These are phyloP conservation scores for Leccinum subrobustum DNA, from an alignment of 1,284 basidiomycete species.

Conservation along the genomic window DNA sequence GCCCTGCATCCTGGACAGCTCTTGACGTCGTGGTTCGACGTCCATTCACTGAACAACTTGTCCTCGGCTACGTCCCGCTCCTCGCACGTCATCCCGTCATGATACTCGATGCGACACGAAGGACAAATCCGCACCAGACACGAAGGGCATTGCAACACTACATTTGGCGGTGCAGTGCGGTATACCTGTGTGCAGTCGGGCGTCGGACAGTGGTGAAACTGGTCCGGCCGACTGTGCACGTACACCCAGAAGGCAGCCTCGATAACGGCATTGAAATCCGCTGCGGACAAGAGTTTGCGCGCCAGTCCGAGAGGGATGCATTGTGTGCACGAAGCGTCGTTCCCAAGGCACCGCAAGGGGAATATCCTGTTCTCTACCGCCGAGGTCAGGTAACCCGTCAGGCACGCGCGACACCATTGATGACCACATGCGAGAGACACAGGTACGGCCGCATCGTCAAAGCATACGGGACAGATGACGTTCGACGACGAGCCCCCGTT, in stretches of 20 bases:
- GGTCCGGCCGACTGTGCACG: slow-evolving; percentile 51
- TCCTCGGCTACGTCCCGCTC: slow-evolving; percentile 52
- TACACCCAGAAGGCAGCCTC: slow-evolving; percentile 57
- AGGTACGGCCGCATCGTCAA: slow-evolving; percentile 50
- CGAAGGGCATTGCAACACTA: slow-evolving; percentile 64
- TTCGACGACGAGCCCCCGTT: slow-evolving; percentile 14
- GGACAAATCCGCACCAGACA: slow-evolving; percentile 69
- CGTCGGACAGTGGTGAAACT: slow-evolving; percentile 72
- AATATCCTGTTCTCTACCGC: slow-evolving; percentile 59
- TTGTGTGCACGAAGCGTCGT: slow-evolving; percentile 52
- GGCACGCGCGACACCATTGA: slow-evolving; percentile 59
- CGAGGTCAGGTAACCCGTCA: slow-evolving; percentile 54
- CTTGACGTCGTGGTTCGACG: slow-evolving; percentile 58
- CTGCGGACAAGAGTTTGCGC: slow-evolving; percentile 45
- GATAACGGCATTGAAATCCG: slow-evolving; percentile 52
- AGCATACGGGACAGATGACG: slow-evolving; percentile 35
- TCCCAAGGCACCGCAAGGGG: slow-evolving; percentile 65
- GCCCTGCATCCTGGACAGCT: slow-evolving; percentile 66
- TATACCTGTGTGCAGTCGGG: slow-evolving; percentile 75
- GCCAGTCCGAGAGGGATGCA: slow-evolving; percentile 52
- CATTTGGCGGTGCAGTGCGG: slow-evolving; percentile 46
- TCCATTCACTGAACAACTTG: slow-evolving; percentile 60
- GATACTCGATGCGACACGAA: slow-evolving; percentile 60
- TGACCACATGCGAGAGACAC: slow-evolving; percentile 61
- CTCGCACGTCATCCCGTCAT: slow-evolving; percentile 62